Base-by-base conservation (phyloP, 1,284 basidiomycete genomes). In the Trichosporon sp. region DNA sequence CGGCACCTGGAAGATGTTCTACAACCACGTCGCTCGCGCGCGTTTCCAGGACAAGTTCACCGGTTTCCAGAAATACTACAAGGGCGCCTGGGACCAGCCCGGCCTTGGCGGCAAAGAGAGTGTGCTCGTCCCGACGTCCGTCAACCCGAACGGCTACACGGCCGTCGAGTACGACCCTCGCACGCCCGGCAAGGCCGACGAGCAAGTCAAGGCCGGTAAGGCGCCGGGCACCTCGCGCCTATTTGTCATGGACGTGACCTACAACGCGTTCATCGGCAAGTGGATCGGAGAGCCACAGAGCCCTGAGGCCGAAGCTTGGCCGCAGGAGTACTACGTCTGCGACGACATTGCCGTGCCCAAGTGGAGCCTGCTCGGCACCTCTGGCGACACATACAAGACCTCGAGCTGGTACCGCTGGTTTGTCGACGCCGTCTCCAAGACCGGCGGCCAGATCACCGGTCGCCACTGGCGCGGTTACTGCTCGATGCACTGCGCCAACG, bases 211-310 rank as follows among this genome's bases (percentile, higher is more conserved):
- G n/a, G 42, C 31, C 2, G 68, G 68, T 15, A 18, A 4, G 7
- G 27, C 32, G 27, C 71, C 71, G 2, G 27, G 27, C 18, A 68
- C 68, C 1, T 56, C 66, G 12, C 66, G 64, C 1, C 66, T 72
- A 6, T 72, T 70, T 62, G 62, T 63, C 23, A 68, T 68, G 66
- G 71, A 72, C 65, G 71, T 70, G 56, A 62, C 38, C 21, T 72
- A 47, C 27, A 68, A 65, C 23, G 71, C 71, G 3, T 65, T 68
- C 53, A 68, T 72, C 13, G 71, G 71, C 18, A 31, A 70, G 32
- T 72, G 62, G 53, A 62, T 72, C 53, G 68, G 25, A 13, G 64
- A 72, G 66, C 71, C 71, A 2, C 53, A 68, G 32, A 31, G 25
- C 32, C 18, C 62, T 47, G 66, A 66, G 64, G 62, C 51, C 32